Base-by-base conservation (phyloP, 805 yeast species). In the Candida caryicola region DNA sequence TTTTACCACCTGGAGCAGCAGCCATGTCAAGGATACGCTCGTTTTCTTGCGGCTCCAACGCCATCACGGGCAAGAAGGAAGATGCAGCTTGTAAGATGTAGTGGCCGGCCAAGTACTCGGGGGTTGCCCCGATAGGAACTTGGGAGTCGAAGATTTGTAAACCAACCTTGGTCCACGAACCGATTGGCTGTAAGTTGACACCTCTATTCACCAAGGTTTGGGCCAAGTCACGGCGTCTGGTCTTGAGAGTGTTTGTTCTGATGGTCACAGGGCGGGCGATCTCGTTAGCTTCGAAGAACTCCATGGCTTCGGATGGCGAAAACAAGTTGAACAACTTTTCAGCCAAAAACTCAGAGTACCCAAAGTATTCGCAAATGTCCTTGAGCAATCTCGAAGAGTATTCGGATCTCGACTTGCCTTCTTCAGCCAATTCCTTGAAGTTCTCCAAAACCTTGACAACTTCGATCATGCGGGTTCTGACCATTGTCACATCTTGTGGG, bases 121-220 rank as follows among this genome's bases (percentile, higher is more conserved):
- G 99, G 6, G 99, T 93, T 31, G 99, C 99, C 64, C 99, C 99
- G 51, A 93, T 86, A 31, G 99, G 99, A n/a, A 93, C 98, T 63
- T 90, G 98, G 17, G 98, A 90, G 59, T 93, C 99, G 60, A 91
- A 93, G 37, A 93, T 82, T 65, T 93, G 99, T 49, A 93, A 73
- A 45, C 99, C 99, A 36, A 93, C 98, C 65, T 93, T 93, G 17
- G 98, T 89, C 99, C 99, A 93, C 29, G 85, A 71, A 35, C 98
- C 98, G 52, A 93, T 88, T 31, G 98, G 98, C 66, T 93, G 97
- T 52, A 93, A 73, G 59, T 93, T 93, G 45, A 91, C 99, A 60
- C 99, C 99, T 56, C 96, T 81, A 65, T 91, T 91, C 40, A 91
- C 95, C 46, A 93, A 75, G 12, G 93, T 80, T 64, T 93, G 98